A percentile compares a stretch with the other conserved stretches of the same genome.
Evolutionary conservation across 495 filamentous ascomycete genomes (phyloP).

Genomic region (Patellaria atrata): DNA sequence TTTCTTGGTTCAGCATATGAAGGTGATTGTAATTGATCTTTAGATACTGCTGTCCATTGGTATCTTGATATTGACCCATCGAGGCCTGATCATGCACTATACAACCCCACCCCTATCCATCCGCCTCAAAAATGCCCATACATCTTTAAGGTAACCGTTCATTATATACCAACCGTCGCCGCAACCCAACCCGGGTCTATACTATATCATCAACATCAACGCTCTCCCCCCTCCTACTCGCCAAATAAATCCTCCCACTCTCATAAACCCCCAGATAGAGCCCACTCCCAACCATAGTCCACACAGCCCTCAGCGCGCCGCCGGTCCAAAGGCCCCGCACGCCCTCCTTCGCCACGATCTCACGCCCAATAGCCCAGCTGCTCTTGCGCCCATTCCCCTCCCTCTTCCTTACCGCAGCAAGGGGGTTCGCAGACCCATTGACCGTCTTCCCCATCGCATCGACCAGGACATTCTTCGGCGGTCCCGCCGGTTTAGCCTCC

Average conservation of each 20-base stretch:
- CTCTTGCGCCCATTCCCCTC: constrained; percentile 26
- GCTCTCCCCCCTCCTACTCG: constrained; percentile 32
- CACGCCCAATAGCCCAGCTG: constrained; percentile 42
- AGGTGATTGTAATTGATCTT: no score
- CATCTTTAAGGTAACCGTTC: no score
- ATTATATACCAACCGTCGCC: no score
- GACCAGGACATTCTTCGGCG: constrained; percentile 14
- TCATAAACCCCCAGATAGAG: constrained; percentile 82
- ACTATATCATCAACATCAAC: constrained; percentile 18
- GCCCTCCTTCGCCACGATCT: constrained; percentile 49
- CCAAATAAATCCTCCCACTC: constrained; percentile 56
- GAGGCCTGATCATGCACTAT: no score
- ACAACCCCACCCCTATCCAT: no score
- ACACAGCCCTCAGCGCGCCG: constrained; percentile 56
- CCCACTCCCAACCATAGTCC: constrained; percentile 69
- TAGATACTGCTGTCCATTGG: no score
- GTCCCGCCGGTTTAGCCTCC: constrained; percentile 13
- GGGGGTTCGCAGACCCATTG: constrained; percentile 3
- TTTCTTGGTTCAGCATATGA: no score
- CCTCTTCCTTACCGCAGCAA: constrained; percentile 12
- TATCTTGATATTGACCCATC: no score
- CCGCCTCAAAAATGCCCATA: no score
- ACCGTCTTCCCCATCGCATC: constrained; percentile 7
- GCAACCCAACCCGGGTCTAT: no score
- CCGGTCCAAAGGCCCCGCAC: constrained; percentile 62